Base-by-base conservation (phyloP, 306 rosid genomes). In the Cucumis melo region DNA sequence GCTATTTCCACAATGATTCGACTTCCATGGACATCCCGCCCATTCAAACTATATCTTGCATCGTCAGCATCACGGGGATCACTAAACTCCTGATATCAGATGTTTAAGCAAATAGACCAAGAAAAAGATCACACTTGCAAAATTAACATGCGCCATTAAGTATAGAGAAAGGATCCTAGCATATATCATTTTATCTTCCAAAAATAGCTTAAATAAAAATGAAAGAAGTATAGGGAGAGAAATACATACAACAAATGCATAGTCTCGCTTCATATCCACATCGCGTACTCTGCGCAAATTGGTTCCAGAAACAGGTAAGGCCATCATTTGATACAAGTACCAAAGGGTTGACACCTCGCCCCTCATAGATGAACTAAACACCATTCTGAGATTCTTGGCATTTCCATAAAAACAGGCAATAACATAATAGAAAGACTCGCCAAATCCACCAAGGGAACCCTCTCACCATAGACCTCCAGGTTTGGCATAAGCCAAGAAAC, bases 251-350 rank as follows among this genome's bases (percentile, higher is more conserved):
- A 86, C 83, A 77, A 86, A 86, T 72, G 89, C 87, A 63, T 74
- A 86, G 81, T 86, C 89, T 39, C 83, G 84, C 89, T 86, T 86
- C 87, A 86, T 83, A 81, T 86, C 87, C 89, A 86, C 89, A 83
- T 86, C 89, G 20, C 84, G 87, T 81, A 86, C 85, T 86, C 87
- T 86, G 89, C 81, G 84, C 75, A 86, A 86, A 86, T 74, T 75
- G 85, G 82, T 71, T 83, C 86, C 88, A 86, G 41, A 86, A 86
- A 86, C 76, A 86, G 74, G 85, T 86, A 86, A 86, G 88, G 86
- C 86, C 85, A 85, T 85, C 88, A 85, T 77, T 73, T 73, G 84
- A 83, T 74, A 82, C 86, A 81, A 75, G 78, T 75, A 85, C 81
- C 84, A 78, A 86, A 83, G 86, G 86, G 79, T 83, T 83, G 88